A percentile compares a stretch with the other conserved stretches of the same genome.
Conservation (phyloP, 1,284 basidiomycete species). For the Schizophyllum commune region DNA sequence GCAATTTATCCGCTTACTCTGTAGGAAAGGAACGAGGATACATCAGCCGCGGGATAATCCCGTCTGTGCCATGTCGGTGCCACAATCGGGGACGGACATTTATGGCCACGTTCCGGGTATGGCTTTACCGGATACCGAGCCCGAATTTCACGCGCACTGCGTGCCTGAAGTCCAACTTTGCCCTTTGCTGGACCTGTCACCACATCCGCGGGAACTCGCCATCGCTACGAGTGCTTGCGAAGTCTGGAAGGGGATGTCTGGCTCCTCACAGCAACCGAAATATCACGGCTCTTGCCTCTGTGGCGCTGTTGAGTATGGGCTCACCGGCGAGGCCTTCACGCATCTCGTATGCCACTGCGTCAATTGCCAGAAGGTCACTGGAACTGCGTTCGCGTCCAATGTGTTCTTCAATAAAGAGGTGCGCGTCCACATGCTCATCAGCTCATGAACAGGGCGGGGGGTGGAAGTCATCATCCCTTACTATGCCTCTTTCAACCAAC, state of each 20-base stretch:
- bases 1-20: not conserved
- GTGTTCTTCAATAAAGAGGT: constrained; percentile 26
- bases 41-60: too few species aligned
- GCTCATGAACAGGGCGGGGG: not conserved
- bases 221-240: too few species aligned
- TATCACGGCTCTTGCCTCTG: constrained; percentile 27
- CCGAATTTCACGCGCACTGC: not conserved
- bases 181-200: not conserved
- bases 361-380: constrained; percentile 30
- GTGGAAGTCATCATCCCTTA: constrained; percentile 1
- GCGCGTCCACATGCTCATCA: constrained; percentile 3
- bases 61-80: too few species aligned
- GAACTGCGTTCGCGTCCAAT: constrained; percentile 30
- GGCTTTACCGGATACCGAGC: too few species aligned
- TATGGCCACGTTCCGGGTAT: too few species aligned
- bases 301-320: constrained; percentile 22
- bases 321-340: constrained; percentile 25
- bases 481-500: too few species aligned
- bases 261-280: not conserved
- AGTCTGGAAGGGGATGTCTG: too few species aligned
- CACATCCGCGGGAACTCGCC: too few species aligned
- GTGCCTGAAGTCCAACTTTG: not conserved
- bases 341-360: constrained; percentile 30
- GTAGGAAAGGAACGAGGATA: too few species aligned
- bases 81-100: too few species aligned